These are phyloP conservation scores for Begonia loranthoides DNA, from an alignment of 306 rosid species.

Conservation along the genomic window DNA sequence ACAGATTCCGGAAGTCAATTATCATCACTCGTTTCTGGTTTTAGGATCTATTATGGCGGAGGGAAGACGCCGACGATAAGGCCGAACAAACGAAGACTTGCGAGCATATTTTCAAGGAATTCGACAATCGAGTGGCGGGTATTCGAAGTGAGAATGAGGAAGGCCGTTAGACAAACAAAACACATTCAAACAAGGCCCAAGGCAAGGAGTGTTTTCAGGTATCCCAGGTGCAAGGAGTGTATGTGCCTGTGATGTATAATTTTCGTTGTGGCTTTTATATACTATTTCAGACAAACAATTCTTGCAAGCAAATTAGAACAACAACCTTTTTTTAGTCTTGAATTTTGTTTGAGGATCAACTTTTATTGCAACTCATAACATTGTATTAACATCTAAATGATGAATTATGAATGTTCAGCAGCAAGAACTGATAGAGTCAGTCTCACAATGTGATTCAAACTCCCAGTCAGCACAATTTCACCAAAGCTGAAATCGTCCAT, in stretches of 20 bases:
- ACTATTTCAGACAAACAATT: no score
- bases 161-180: conserved; percentile 94
- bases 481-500: conserved; percentile 51
- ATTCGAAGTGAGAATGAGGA: conserved; percentile 87
- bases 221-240: conserved; percentile 86
- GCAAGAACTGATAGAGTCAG: conserved; percentile 55
- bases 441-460: conserved; percentile 57
- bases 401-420: conserved; percentile 3
- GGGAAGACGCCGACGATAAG: conserved; percentile 91
- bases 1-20: conserved; percentile 96
- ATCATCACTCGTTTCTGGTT: conserved; percentile 85
- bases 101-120: conserved; percentile 62
- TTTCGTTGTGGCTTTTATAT: no score
- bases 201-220: conserved; percentile 86
- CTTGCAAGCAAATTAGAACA: no score
- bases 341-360: no score
- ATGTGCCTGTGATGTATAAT: conserved; percentile 39
- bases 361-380: no score
- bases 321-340: no score
- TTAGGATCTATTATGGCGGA: conserved; percentile 80
- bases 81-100: conserved; percentile 90
- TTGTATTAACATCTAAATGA: no score
- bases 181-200: conserved; percentile 77
- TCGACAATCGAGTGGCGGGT: conserved; percentile 79
- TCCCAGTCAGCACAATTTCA: conserved; percentile 62